A percentile compares a stretch with the other conserved stretches of the same genome.
Conservation (phyloP, 768 basidiomycete genomes). For the Leccinum truebloodii region DNA sequence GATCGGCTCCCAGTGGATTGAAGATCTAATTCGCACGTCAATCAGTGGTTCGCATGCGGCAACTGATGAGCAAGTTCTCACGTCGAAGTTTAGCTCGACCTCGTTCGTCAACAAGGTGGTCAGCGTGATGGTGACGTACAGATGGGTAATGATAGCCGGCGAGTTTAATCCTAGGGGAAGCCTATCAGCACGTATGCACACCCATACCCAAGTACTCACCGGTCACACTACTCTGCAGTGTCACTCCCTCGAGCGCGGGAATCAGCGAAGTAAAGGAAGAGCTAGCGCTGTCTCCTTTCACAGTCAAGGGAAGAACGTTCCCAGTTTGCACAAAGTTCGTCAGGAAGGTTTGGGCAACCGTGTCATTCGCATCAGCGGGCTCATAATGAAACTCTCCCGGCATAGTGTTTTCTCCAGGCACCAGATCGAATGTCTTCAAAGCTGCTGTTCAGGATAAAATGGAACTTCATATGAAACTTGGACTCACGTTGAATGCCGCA, state of each 20-base stretch:
- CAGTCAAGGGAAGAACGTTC: slow-evolving; percentile 47
- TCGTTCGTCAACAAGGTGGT: slow-evolving; percentile 49
- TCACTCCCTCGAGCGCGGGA: slow-evolving; percentile 54
- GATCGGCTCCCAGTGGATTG: slow-evolving; percentile 59
- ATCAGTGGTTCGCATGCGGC: slow-evolving; percentile 1
- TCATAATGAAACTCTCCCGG: slow-evolving; percentile 67
- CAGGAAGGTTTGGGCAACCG: slow-evolving; percentile 61
- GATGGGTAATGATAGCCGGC: slow-evolving; percentile 56
- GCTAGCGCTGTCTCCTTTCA: slow-evolving; percentile 59
- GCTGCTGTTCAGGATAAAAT: neutral
- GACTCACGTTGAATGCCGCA: slow-evolving; percentile 56
- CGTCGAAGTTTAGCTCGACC: slow-evolving; percentile 58
- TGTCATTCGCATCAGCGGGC: slow-evolving; percentile 65
- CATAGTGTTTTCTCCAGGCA: slow-evolving; percentile 56
- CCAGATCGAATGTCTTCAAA: slow-evolving; percentile 52
- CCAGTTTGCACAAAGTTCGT: slow-evolving; percentile 58
- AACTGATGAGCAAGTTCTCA: slow-evolving; percentile 29
- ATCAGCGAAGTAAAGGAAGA: slow-evolving; percentile 63
- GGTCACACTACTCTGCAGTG: slow-evolving; percentile 47
- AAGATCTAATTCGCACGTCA: slow-evolving; percentile 36
- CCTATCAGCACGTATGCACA: neutral
- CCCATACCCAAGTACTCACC: slow-evolving; percentile 34
- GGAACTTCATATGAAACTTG: neutral
- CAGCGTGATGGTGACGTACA: slow-evolving; percentile 54
- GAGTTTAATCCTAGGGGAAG: slow-evolving; percentile 43